Evolutionary conservation across 2,329 filamentous ascomycete genomes (phyloP).

Genomic region (Sarocladiaceae sp.): DNA sequence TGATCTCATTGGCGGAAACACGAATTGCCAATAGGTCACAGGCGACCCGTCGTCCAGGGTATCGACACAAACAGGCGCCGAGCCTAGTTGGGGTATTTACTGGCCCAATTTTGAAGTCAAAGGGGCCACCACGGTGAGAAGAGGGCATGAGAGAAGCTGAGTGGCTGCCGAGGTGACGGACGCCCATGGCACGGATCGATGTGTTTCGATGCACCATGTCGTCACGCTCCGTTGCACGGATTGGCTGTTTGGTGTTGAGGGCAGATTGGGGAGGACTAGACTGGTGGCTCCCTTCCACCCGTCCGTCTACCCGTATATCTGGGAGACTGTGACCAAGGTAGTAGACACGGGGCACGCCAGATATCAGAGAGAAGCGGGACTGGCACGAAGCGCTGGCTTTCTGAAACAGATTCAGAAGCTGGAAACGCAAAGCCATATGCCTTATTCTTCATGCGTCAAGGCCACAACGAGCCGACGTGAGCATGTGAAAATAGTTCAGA

Average conservation of each 20-base stretch:
- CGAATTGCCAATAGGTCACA: background rate
- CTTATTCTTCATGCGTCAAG: too few relatives aligned
- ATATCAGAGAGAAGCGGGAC: background rate
- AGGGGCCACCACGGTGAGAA: too few relatives aligned
- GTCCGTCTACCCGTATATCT: too few relatives aligned
- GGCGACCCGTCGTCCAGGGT: too few relatives aligned
- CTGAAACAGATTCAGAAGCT: background rate
- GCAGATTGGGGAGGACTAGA: background rate
- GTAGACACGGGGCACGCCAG: background rate
- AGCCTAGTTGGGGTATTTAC: too few relatives aligned
- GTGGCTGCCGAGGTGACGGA: background rate
- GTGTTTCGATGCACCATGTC: background rate
- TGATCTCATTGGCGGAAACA: background rate
- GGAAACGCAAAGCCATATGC: too few relatives aligned
- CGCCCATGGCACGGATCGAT: background rate
- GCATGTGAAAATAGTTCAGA: background rate
- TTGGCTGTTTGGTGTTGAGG: background rate
- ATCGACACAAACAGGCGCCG: background rate
- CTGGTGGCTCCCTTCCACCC: too few relatives aligned
- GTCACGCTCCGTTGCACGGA: background rate
- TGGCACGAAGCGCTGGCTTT: background rate
- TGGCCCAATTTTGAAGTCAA: too few relatives aligned
- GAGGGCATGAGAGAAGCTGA: too few relatives aligned
- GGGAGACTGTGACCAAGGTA: background rate
- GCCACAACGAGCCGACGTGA: too few relatives aligned